Evolutionary conservation across 345 rosid species (phyloP).

Genomic region (Hirschfeldia incana): DNA sequence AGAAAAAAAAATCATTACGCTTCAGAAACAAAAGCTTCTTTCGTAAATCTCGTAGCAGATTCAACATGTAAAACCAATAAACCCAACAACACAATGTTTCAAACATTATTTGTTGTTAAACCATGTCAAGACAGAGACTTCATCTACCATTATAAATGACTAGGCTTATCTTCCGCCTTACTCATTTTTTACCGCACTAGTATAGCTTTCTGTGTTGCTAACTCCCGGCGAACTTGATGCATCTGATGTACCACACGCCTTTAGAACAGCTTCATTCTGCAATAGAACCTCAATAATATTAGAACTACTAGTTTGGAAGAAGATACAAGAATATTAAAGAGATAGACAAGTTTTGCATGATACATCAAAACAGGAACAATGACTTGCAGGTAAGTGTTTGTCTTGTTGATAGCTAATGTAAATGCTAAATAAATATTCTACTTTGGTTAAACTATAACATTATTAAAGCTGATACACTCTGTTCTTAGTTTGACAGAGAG

Average conservation of each 20-base stretch:
- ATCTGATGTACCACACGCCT: slow-evolving; percentile 56
- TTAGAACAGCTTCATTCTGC: slow-evolving; percentile 76
- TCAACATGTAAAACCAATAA: slow-evolving; percentile 13
- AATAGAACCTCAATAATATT: slow-evolving; percentile 13
- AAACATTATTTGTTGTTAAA: slow-evolving; percentile 13
- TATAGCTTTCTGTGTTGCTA: slow-evolving; percentile 28
- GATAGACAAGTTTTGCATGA: background rate
- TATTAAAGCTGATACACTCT: background rate
- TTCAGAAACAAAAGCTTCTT: background rate
- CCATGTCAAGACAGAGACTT: slow-evolving; percentile 5
- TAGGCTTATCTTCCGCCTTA: slow-evolving; percentile 22
- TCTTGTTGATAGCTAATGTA: background rate
- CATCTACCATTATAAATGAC: slow-evolving; percentile 3
- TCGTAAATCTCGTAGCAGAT: background rate
- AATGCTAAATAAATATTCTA: background rate
- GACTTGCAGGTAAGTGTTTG: background rate
- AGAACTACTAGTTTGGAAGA: background rate
- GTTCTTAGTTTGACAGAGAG: slow-evolving; percentile 2
- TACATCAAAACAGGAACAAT: background rate
- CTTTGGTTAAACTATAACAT: background rate
- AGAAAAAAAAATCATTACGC: background rate
- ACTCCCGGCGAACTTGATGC: slow-evolving; percentile 39
- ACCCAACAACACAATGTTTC: slow-evolving; percentile 8
- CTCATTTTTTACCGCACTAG: slow-evolving; percentile 27
- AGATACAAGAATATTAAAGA: background rate